Evolutionary conservation across 768 basidiomycete genomes (phyloP).

Genomic region (Mycena galericulata): DNA sequence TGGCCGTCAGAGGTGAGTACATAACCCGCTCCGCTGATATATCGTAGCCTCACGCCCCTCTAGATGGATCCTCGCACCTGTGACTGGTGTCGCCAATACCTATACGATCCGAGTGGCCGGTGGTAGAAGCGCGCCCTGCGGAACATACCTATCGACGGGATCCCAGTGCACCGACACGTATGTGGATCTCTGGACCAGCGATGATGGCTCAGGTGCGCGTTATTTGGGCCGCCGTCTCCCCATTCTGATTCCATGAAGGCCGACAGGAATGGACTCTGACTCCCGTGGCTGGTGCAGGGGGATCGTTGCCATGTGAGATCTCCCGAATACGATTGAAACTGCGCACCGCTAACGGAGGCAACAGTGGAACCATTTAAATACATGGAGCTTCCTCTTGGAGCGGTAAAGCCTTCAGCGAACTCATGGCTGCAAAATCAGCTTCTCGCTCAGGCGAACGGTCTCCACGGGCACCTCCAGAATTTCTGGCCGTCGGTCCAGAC

Average conservation of each 20-base stretch:
- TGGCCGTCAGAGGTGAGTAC: no score
- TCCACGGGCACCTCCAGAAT: conserved; percentile 31
- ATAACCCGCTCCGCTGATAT: not conserved
- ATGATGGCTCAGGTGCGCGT: no score
- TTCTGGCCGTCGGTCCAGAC: conserved; percentile 29
- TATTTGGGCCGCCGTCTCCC: not conserved
- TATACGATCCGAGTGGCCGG: conserved; percentile 26
- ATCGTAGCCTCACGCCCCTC: not conserved
- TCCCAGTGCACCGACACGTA: conserved; percentile 24
- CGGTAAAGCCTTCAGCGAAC: conserved; percentile 27
- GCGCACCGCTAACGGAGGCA: not conserved
- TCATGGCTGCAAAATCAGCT: conserved; percentile 29
- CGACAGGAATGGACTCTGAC: conserved; percentile 30
- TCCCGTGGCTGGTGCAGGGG: conserved; percentile 8
- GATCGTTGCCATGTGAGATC: conserved; percentile 23
- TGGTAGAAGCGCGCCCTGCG: conserved; percentile 27
- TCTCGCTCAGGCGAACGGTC: conserved; percentile 22
- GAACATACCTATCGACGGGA: conserved; percentile 27
- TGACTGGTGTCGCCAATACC: conserved; percentile 26
- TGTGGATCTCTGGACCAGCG: conserved; percentile 28
- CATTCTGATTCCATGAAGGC: conserved; percentile 1
- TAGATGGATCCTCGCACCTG: conserved; percentile 29
- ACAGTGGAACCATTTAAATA: conserved; percentile 26
- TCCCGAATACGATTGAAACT: not conserved
- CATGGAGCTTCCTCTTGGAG: conserved; percentile 30